Evolutionary conservation across 1,139 yeast genomes (phyloP), one percentile per base, ranked within the genome.

Genomic region (Kodamaea derodonti): DNA sequence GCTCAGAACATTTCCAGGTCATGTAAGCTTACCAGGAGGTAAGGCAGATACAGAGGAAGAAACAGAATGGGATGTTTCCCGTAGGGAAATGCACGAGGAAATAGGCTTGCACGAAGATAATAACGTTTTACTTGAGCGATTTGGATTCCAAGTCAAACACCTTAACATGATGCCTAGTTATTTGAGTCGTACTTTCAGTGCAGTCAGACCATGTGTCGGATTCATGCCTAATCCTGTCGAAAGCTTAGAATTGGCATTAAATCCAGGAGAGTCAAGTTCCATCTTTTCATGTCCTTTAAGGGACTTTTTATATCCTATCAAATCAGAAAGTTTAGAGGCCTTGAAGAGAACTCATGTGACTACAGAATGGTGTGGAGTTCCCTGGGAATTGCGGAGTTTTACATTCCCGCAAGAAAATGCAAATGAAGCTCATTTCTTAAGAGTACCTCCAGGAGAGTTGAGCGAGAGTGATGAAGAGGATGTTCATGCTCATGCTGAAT

Each of bases 21-120:
- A 88, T 53, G 84, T 86, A 11, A 84, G 95, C 3, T 64, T 88
- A 14, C 96, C 97, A 3, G 96, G 96, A 3, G 97, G 96, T 3
- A 80, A 80, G 51, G 84, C 92, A 5, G 95, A 87, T 53, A 55
- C 49, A 30, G 76, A 70, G 0, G 50, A 63, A 3, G 96, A 87
- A 54, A 56, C 76, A 12, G 85, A 83, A 41, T 82, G 84, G 71
- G 70, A 70, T 34, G 81, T 84, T 24, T 80, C 95, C 1, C 65
- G 95, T 41, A 65, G 97, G 32, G 97, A 88, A 58, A 80, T 87
- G 50, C 77, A 72, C 43, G 97, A 88, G 55, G 97, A 88, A 54
- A 85, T 87, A 33, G 96, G 96, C 0, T 57, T 88, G 11, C 73
- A 78, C 4, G 60, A 69, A 14, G 62, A 69, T 47, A 73, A 80